phyloP scores from a whole-genome alignment of 345 rosid species.

The Syzygium aqueum region DNA sequence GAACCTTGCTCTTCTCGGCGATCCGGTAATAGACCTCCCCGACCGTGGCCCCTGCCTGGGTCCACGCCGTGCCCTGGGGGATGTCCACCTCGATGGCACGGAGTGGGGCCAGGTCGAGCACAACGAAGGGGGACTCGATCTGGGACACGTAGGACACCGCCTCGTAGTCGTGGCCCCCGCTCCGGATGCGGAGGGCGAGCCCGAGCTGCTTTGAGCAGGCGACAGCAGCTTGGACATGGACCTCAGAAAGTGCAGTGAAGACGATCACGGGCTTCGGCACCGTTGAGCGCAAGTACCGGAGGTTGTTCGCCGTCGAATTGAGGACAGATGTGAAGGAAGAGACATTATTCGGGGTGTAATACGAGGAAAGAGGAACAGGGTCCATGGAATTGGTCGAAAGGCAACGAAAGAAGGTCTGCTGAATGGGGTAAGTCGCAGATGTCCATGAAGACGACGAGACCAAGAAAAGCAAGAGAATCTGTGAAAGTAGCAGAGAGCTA shows the following conservation, averaged over 20 bases:
- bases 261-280: conserved; percentile 54
- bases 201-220: conserved; percentile 34
- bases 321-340: conserved; percentile 35
- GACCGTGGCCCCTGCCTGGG: conserved; percentile 60
- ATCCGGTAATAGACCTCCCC: conserved; percentile 60
- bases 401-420: conserved; percentile 36
- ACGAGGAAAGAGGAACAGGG: conserved; percentile 10
- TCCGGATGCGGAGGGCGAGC: conserved; percentile 36
- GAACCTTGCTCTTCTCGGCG: conserved; percentile 43
- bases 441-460: conserved; percentile 1
- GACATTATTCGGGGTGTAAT: conserved; percentile 16
- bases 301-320: conserved; percentile 41
- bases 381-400: conserved; percentile 18
- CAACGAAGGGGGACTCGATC: conserved; percentile 35
- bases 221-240: conserved; percentile 59
- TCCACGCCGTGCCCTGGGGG: conserved; percentile 45
- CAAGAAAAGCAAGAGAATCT: background rate
- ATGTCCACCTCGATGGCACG: conserved; percentile 34
- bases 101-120: conserved; percentile 42
- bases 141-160: conserved; percentile 49
- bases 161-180: conserved; percentile 75
- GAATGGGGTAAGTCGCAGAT: conserved; percentile 1
- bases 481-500: background rate
- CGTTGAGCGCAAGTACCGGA: conserved; percentile 26
- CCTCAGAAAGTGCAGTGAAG: conserved; percentile 31